Evolutionary conservation across 2,329 filamentous ascomycete genomes (phyloP), one percentile per base, ranked within the genome.

Genomic region (Beauveria pseudobassiana): DNA sequence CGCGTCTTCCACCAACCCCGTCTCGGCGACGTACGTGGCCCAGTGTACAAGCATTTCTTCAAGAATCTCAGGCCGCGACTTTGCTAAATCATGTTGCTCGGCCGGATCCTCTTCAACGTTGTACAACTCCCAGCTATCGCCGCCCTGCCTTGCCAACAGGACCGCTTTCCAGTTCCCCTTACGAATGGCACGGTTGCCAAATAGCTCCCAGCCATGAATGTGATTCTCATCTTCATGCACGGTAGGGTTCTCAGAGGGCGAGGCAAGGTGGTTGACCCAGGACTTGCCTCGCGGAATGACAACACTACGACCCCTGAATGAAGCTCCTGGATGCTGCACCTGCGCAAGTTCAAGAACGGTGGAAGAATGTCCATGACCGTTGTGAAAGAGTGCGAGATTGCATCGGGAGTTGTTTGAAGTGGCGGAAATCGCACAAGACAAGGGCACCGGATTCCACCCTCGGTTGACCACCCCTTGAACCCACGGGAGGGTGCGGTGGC

Each of bases 371-470:
- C 79, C 78, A 81, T 81, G 54, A 81, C 77, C 0, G 78, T 82
- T 6, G 63, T 55, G 52, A 69, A 71, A 1, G 65, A 63, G 42
- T 67, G 60, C 1, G 63, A 65, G 38, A 66, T 65, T 22, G 49
- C 57, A 30, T 58, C 6, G 9, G n/a, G 9, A 5, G 10, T 1
- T 14, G 8, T 30, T 16, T 16, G 6, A 46, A 45, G 40, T 10
- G 26, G 28, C 48, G 57, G 79, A 18, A 61, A 52, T 4, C 68
- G 61, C 46, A 79, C 77, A 8, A 82, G 69, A 64, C 81, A 78
- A 0, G 81, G 81, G 1, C 82, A 79, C 12, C 80, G 76, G 42
- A 82, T 77, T 34, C 82, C 82, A 12, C 82, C 77, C 55, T 79
- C 77, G 3, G 76, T 77, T 1, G 76, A 74, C 64, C 72, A 78